Evolutionary conservation across 441 rosid species (phyloP), one percentile per base, ranked within the genome.

Genomic region (Theobroma grandiflorum): DNA sequence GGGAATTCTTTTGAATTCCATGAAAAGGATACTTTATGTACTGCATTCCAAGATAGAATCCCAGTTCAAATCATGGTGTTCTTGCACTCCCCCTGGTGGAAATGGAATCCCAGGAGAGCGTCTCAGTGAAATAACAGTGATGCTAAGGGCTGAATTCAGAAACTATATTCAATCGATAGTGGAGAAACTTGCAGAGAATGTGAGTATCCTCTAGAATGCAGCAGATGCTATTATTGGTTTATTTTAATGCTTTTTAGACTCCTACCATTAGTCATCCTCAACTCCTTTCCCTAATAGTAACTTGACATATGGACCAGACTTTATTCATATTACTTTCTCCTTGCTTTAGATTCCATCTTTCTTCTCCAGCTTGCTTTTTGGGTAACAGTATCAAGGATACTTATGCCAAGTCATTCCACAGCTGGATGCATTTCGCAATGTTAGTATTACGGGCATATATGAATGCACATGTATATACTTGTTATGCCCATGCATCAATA

Each of bases 151-250:
- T 18, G 92, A 97, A 78, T 95, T 95, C 86, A 90, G 98, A 82
- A 89, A 90, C 78, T 93, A 91, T 84, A 86, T 87, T 83, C 97
- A 95, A 89, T 98, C 97, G 1, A 90, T 95, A 42, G 95, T 95
- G 74, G 99, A 97, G 85, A 97, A 95, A 83, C 94, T 97, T 55
- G 93, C 90, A 2, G 99, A 94, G 82, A 97, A 95, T 91, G 99
- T 97, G 65, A 85, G 95, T 89, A 78, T 69, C 78, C 58, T 78
- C 16, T 6, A 2, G 31, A 12, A n/a, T 58, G 20, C 42, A 47
- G 31, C 31, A 58, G 57, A 43, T 55, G 4, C 66, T 50, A 64
- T 50, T 50, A 16, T 67, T 69, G 40, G 18, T 67, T 57, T 31
- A 15, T 42, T 69, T 68, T 68, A 45, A 57, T 68, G 11, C 47